Base-by-base conservation (phyloP, 306 rosid species). In the Prunus fruticosa region DNA sequence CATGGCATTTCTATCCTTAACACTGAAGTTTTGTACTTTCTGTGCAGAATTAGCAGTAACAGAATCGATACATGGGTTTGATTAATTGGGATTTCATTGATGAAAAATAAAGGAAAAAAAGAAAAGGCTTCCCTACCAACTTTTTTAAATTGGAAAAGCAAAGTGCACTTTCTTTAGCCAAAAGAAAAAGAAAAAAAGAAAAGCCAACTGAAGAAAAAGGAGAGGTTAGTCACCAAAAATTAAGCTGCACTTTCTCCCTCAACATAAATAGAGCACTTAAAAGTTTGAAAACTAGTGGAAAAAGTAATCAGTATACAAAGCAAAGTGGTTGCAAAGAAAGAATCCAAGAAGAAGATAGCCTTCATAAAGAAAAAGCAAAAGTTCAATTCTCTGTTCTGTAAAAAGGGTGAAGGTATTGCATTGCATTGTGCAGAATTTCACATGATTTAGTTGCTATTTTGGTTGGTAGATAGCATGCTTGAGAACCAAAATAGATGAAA, bases 281-380 rank as follows among this genome's bases (percentile, higher is more conserved):
- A 82, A 67, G 80, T 84, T 80, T 82, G 46, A 57, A 78, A 83
- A 54, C 38, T 32, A 20, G 61, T 47, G 43, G 19, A 47, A 74
- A 80, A 77, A 65, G 62, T 50, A 52, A 64, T 41, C 79, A 81
- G 64, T 67, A 64, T 19, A 32, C 54, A 82, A 83, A 78, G 82
- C 67, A 72, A 65, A 60, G 81, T 79, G 89, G 84, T 74, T 16
- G 30, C 41, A 2, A 60, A 66, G 38, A 73, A 81, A 76, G 97
- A 91, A 91, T 91, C 89, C 93, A 86, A 91, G 89, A 76, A 83
- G 77, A 75, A 82, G 74, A 74, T 72, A 64, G 57, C 50, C 69
- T 32, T 72, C 32, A 23, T 74, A 88, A 89, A 91, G 93, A 71
- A 83, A 89, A 91, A 83, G 93, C 41, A 66, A 86, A 88, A 86